Conservation (phyloP, 1,284 basidiomycete genomes). For the Tremellales sp. region DNA sequence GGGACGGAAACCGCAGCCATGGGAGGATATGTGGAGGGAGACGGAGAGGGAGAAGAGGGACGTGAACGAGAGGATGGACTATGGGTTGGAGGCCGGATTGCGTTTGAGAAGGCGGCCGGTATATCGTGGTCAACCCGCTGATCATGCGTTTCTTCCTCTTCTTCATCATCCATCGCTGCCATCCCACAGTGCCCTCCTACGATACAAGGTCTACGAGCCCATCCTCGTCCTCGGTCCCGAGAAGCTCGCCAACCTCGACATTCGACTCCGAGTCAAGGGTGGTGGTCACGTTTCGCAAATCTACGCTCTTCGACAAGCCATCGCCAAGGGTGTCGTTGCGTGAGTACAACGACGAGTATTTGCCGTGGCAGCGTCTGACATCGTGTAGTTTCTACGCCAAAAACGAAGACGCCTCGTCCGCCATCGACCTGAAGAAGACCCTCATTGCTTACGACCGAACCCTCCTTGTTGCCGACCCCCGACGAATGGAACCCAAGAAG, state of each 20-base stretch:
- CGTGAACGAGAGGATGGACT: neutral
- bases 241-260: conserved; percentile 79
- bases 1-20: neutral
- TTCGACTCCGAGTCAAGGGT: conserved; percentile 97
- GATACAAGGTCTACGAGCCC: conserved; percentile 98
- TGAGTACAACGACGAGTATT: conserved; percentile 51
- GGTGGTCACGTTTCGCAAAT: conserved; percentile 99
- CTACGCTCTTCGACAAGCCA: conserved; percentile 98
- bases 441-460: conserved; percentile 92
- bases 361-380: neutral
- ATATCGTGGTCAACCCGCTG: conserved; percentile 4
- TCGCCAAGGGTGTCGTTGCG: conserved; percentile 95
- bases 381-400: conserved; percentile 79
- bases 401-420: conserved; percentile 96
- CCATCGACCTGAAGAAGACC: conserved; percentile 95
- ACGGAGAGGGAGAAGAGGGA: neutral
- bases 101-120: neutral
- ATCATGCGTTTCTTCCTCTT: neutral
- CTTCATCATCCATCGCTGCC: too few relatives aligned
- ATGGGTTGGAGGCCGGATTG: neutral
- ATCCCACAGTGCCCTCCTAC: conserved; percentile 67
- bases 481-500: conserved; percentile 99
- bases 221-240: conserved; percentile 86
- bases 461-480: conserved; percentile 94
- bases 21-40: conserved; percentile 1